A percentile compares a stretch with the other conserved stretches of the same genome.
phyloP scores from a whole-genome alignment of 768 basidiomycete species.

The Lentinula sp. region DNA sequence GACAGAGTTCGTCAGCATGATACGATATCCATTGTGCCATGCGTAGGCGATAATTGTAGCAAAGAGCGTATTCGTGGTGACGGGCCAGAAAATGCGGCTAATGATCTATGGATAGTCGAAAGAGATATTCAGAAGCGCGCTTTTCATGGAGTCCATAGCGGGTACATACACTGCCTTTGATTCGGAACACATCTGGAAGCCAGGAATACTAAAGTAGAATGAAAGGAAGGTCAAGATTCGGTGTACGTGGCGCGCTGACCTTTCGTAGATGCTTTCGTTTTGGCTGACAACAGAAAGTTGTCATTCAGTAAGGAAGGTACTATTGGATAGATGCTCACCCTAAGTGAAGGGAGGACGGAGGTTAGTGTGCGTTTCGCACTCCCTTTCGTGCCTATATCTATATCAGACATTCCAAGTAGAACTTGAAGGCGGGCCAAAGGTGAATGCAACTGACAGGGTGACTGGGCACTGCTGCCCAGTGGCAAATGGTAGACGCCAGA shows the following conservation, averaged over 20 bases:
- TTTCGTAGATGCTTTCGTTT: slow-evolving; percentile 50
- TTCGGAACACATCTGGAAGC: slow-evolving; percentile 80
- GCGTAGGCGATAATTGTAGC: slow-evolving; percentile 57
- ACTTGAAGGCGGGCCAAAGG: too few species aligned
- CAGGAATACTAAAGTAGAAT: slow-evolving; percentile 62
- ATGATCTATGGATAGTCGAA: slow-evolving; percentile 47
- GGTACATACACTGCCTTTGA: slow-evolving; percentile 72
- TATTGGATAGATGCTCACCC: slow-evolving; percentile 20
- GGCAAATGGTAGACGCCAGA: too few species aligned
- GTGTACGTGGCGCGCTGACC: slow-evolving; percentile 19
- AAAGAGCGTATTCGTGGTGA: slow-evolving; percentile 78
- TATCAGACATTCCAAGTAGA: background rate
- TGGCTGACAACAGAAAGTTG: slow-evolving; percentile 21
- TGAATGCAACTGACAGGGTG: too few species aligned
- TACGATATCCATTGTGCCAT: slow-evolving; percentile 46
- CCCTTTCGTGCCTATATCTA: background rate
- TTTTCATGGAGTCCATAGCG: too few species aligned
- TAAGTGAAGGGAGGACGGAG: background rate
- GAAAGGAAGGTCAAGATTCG: background rate
- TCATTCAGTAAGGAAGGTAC: slow-evolving; percentile 17
- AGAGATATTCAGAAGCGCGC: background rate
- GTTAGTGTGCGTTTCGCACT: background rate
- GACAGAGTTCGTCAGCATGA: slow-evolving; percentile 76
- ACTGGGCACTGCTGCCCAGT: too few species aligned
- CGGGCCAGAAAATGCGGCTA: slow-evolving; percentile 68